phyloP scores from a whole-genome alignment of 495 filamentous ascomycete species.

The Penicillium verhagenii region DNA sequence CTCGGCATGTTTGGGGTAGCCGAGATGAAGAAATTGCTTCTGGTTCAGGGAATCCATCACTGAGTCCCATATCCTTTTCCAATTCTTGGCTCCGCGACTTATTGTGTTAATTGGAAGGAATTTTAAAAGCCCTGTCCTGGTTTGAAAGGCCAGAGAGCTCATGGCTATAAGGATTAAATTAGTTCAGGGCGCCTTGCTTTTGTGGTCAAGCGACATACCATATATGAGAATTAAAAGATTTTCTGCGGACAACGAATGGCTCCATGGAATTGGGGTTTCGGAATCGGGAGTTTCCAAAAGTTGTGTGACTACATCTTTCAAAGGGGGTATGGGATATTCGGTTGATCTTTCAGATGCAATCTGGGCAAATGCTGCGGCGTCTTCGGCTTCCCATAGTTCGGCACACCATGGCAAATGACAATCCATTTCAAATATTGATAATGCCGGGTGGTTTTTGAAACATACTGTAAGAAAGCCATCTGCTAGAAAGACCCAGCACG shows the following conservation, averaged over 20 bases:
- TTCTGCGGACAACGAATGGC: constrained; percentile 30
- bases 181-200: neutral
- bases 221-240: constrained; percentile 40
- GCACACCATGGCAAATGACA: constrained; percentile 38
- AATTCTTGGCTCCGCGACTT: constrained; percentile 31
- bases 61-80: constrained; percentile 37
- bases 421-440: constrained; percentile 40
- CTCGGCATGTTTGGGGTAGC: constrained; percentile 41
- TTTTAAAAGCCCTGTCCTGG: constrained; percentile 28
- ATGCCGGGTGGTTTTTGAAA: constrained; percentile 37
- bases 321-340: constrained; percentile 20
- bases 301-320: constrained; percentile 26
- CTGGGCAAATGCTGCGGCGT: constrained; percentile 25
- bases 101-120: constrained; percentile 30
- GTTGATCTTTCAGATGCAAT: constrained; percentile 14
- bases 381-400: constrained; percentile 38
- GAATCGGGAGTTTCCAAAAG: constrained; percentile 23
- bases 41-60: constrained; percentile 16
- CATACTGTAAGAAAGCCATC: constrained; percentile 43
- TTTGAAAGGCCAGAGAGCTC: constrained; percentile 34
- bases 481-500: constrained; percentile 38
- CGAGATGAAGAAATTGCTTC: constrained; percentile 27
- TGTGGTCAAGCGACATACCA: constrained; percentile 20
- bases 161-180: constrained; percentile 20
- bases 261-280: constrained; percentile 19